Conservation (phyloP, 2,329 filamentous ascomycete species). For the Ascocoryne sarcoides region DNA sequence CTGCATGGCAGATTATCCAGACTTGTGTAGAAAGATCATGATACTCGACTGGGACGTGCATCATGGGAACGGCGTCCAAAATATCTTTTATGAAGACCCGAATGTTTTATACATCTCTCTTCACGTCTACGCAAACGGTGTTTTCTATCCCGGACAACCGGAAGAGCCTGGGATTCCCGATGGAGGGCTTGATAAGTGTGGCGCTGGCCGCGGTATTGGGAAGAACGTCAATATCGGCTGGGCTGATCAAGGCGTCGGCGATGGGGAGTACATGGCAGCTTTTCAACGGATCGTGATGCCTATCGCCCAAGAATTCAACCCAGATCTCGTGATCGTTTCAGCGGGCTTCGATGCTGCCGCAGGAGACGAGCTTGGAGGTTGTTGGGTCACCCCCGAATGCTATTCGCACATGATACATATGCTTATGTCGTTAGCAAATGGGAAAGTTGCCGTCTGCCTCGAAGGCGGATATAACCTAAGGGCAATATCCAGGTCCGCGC, state of each 20-base stretch:
- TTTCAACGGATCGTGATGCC: conserved; percentile 97
- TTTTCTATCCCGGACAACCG: conserved; percentile 72
- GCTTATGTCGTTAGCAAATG: conserved; percentile 88
- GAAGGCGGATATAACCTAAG: conserved; percentile 93
- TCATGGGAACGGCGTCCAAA: conserved; percentile 86
- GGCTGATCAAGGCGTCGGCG: conserved; percentile 74
- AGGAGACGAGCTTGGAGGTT: conserved; percentile 86
- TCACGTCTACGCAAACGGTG: conserved; percentile 76
- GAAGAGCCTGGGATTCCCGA: conserved; percentile 53
- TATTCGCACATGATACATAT: conserved; percentile 99
- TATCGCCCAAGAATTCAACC: conserved; percentile 85
- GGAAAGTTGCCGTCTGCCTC: conserved; percentile 84
- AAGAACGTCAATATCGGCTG: conserved; percentile 61
- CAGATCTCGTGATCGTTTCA: conserved; percentile 89
- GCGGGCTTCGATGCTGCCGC: conserved; percentile 94
- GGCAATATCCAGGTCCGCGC: conserved; percentile 85
- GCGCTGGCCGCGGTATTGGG: conserved; percentile 44
- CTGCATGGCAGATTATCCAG: conserved; percentile 73
- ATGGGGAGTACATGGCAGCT: conserved; percentile 92
- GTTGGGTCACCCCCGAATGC: conserved; percentile 81
- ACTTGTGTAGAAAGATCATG: conserved; percentile 76
- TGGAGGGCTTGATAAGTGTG: conserved; percentile 52
- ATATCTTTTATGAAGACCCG: conserved; percentile 90
- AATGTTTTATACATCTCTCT: conserved; percentile 94
- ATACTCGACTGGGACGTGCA: conserved; percentile 88